Percentiles rank a stretch among this genome's conserved stretches.
Evolutionary conservation across 1,284 basidiomycete genomes (phyloP).

Genomic region (Microbotryomycetes sp.): DNA sequence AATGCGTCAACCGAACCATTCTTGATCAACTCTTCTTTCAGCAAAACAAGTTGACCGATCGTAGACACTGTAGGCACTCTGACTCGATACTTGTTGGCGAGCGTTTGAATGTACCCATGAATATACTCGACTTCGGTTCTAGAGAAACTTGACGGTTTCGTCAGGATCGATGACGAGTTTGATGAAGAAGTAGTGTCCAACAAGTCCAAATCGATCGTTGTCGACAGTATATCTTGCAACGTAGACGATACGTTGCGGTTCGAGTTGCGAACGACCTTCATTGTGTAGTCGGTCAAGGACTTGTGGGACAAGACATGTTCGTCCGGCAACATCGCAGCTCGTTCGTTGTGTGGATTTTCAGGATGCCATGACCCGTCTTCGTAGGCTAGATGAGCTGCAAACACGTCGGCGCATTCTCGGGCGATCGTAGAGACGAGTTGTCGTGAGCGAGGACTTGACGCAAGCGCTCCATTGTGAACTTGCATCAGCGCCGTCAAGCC

Average conservation of each 20-base stretch:
- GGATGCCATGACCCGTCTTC: slow-evolving; percentile 20
- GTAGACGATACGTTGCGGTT: slow-evolving; percentile 33
- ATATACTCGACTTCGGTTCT: slow-evolving; percentile 75
- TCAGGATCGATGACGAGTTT: slow-evolving; percentile 36
- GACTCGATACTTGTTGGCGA: slow-evolving; percentile 59
- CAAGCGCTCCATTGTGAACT: slow-evolving; percentile 68
- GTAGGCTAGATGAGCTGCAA: slow-evolving; percentile 29
- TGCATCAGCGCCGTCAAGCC: slow-evolving; percentile 75
- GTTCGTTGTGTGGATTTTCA: neutral
- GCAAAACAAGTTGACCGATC: slow-evolving; percentile 56
- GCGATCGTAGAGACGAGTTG: slow-evolving; percentile 28
- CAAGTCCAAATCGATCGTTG: slow-evolving; percentile 11
- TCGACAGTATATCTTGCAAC: slow-evolving; percentile 21
- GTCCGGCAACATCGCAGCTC: slow-evolving; percentile 50
- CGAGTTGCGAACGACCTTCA: slow-evolving; percentile 45
- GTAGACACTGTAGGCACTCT: slow-evolving; percentile 57
- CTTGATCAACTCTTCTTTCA: slow-evolving; percentile 41
- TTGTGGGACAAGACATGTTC: slow-evolving; percentile 53
- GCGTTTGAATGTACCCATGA: slow-evolving; percentile 70
- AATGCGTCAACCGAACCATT: slow-evolving; percentile 25
- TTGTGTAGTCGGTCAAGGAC: slow-evolving; percentile 46
- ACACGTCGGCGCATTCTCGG: slow-evolving; percentile 34
- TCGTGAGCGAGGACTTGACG: slow-evolving; percentile 34
- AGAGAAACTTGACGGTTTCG: slow-evolving; percentile 52
- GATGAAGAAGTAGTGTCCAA: slow-evolving; percentile 7